Base-by-base conservation (phyloP, 2,329 filamentous ascomycete species). In the Plenodomus biglobosus region DNA sequence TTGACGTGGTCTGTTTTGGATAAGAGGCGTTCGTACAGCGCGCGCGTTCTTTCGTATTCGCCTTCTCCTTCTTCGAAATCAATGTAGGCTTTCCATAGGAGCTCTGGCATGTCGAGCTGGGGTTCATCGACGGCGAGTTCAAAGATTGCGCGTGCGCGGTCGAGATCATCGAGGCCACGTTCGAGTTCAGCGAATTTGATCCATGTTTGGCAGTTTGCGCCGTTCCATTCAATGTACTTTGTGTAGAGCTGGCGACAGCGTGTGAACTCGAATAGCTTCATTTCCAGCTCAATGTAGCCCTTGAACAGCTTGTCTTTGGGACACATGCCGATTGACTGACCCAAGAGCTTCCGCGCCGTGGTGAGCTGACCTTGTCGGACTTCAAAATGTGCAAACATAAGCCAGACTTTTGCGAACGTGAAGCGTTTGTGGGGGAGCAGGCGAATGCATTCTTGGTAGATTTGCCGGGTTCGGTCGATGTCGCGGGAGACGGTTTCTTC, bases 1-100 rank as follows among this genome's bases (percentile, higher is more conserved):
- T 97, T 99, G 78, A 96, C 91, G 68, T 99, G 94, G 66, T 94
- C 87, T n/a, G 94, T 96, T 84, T 95, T 96, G 65, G 90, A 80
- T 37, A 99, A 81, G 11, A 99, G 80, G 7, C 92, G 84, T 76
- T 97, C 92, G 75, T 97, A 99, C 38, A 99, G 78, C 3, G 78
- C 76, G 40, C 94, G 82, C 3, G 91, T 90, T 40, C 85, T 80
- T 44, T 91, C 90, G 72, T 92, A 96, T 72, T 96, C 90, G 64
- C 86, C 89, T 72, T 96, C 90, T 63, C 95, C 90, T 68, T 97
- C 92, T 74, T 99, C 94, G 66, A 97, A 97, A 72, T 99, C 94
- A 62, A 99, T 97, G 72, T 96, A 99, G 1, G 91, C 85, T 75
- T 97, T 97, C 94, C 94, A 99, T 1, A 97, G 79, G 42, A 97